These are phyloP conservation scores for Bocquillonia castaneifolia DNA, from an alignment of 441 rosid genomes.

Conservation along the genomic window DNA sequence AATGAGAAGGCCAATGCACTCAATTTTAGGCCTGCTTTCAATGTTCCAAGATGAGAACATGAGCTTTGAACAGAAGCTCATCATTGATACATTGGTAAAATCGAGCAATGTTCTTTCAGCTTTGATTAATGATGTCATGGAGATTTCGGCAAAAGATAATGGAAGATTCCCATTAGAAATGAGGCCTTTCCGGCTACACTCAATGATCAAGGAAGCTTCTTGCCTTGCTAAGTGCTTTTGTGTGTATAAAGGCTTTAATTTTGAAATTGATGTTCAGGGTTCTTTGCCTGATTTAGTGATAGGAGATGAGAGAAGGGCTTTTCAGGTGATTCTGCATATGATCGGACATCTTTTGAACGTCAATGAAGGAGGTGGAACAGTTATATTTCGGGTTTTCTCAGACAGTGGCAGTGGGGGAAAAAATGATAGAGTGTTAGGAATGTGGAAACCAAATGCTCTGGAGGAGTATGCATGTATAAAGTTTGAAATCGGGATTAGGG, in stretches of 20 bases:
- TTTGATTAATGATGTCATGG: conserved; percentile 83
- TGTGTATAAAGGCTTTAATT: conserved; percentile 49
- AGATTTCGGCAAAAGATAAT: conserved; percentile 44
- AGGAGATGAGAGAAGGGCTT: conserved; percentile 75
- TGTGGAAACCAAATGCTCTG: conserved; percentile 55
- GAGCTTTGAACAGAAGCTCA: conserved; percentile 53
- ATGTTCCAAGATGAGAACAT: conserved; percentile 64
- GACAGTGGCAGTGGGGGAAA: conserved; percentile 58
- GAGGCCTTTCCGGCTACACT: conserved; percentile 58
- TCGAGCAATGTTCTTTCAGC: conserved; percentile 71
- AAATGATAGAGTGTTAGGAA: conserved; percentile 61
- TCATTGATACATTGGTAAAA: conserved; percentile 71
- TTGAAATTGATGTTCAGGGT: conserved; percentile 54
- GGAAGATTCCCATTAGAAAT: conserved; percentile 63
- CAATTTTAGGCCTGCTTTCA: conserved; percentile 72
- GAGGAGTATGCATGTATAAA: conserved; percentile 59
- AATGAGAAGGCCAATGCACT: conserved; percentile 91
- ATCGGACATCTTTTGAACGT: conserved; percentile 58
- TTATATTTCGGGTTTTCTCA: conserved; percentile 48
- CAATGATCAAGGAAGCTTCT: conserved; percentile 63
- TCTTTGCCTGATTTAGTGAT: conserved; percentile 68
- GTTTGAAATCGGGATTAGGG: conserved; percentile 60
- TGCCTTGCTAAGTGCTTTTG: conserved; percentile 82
- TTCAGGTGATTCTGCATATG: conserved; percentile 85
- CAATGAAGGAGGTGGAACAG: conserved; percentile 40